Percentiles rank a stretch among this genome's conserved stretches.
Conservation (phyloP, 768 basidiomycete species). For the Tricholoma flavovirens region DNA sequence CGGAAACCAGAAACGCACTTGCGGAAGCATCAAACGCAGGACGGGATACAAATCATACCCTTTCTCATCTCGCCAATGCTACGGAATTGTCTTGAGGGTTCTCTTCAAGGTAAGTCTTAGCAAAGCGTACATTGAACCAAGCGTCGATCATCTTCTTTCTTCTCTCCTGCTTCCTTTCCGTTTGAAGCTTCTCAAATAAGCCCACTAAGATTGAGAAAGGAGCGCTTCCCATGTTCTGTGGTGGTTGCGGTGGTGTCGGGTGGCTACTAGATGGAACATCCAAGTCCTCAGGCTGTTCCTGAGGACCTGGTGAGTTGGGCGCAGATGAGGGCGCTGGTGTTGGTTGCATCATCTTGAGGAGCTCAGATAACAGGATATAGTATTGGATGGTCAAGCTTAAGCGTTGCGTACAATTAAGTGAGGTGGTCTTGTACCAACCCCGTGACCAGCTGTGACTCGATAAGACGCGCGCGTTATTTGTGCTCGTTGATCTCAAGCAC, state of each 20-base stretch:
- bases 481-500: constrained; percentile 20
- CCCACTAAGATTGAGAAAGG: constrained; percentile 64
- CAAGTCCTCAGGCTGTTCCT: constrained; percentile 11
- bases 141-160: constrained; percentile 60
- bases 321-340: constrained; percentile 64
- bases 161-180: constrained; percentile 69
- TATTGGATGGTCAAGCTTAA: neutral
- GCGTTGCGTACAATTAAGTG: too few relatives aligned
- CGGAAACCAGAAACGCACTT: constrained; percentile 38
- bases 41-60: constrained; percentile 89
- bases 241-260: constrained; percentile 57
- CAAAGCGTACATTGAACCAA: constrained; percentile 73
- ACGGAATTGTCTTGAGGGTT: constrained; percentile 11
- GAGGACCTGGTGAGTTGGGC: constrained; percentile 37
- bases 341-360: constrained; percentile 48
- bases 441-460: constrained; percentile 13
- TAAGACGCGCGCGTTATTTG: constrained; percentile 32
- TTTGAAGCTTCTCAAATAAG: constrained; percentile 71
- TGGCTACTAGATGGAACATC: constrained; percentile 31
- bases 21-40: constrained; percentile 84
- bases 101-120: neutral
- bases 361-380: neutral
- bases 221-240: constrained; percentile 60
- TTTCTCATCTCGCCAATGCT: constrained; percentile 85
- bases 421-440: neutral